A percentile compares a stretch with the other conserved stretches of the same genome.
These are phyloP conservation scores for Nothophytophthora sp. DNA, from an alignment of 352 stramenopile species.

Conservation along the genomic window DNA sequence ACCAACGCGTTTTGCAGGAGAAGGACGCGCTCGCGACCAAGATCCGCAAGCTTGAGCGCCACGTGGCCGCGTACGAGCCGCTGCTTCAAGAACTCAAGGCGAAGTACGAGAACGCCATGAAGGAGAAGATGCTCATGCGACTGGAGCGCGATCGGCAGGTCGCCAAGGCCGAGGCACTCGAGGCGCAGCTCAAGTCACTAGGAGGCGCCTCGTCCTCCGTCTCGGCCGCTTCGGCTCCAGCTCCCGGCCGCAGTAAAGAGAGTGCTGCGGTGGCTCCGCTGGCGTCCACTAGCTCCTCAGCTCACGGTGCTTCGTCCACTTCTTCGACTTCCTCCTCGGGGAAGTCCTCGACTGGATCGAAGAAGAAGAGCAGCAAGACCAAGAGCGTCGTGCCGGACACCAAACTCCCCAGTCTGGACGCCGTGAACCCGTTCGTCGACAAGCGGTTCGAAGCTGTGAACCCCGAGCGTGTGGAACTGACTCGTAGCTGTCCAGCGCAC, in stretches of 20 bases:
- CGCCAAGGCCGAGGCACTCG: constrained; percentile 88
- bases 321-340: constrained; percentile 6
- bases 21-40: constrained; percentile 93
- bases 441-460: constrained; percentile 75
- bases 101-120: constrained; percentile 96
- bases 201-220: constrained; percentile 6
- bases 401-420: constrained; percentile 67
- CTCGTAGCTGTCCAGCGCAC: constrained; percentile 91
- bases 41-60: constrained; percentile 91
- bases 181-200: constrained; percentile 77
- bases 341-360: constrained; percentile 16
- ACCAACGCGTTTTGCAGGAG: constrained; percentile 95
- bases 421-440: constrained; percentile 69
- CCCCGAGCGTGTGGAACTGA: constrained; percentile 72
- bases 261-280: constrained; percentile 26
- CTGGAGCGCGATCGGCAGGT: constrained; percentile 93
- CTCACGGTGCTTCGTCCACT: constrained; percentile 10
- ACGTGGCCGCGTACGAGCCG: constrained; percentile 92
- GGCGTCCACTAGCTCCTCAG: constrained; percentile 4
- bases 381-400: constrained; percentile 40
- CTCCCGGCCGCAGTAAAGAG: constrained; percentile 27
- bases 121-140: constrained; percentile 97
- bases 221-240: constrained; percentile 4
- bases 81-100: constrained; percentile 91
- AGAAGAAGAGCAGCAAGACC: constrained; percentile 46